phyloP scores from a whole-genome alignment of 2,329 filamentous ascomycete genomes.

The Cladorrhinum sp. region DNA sequence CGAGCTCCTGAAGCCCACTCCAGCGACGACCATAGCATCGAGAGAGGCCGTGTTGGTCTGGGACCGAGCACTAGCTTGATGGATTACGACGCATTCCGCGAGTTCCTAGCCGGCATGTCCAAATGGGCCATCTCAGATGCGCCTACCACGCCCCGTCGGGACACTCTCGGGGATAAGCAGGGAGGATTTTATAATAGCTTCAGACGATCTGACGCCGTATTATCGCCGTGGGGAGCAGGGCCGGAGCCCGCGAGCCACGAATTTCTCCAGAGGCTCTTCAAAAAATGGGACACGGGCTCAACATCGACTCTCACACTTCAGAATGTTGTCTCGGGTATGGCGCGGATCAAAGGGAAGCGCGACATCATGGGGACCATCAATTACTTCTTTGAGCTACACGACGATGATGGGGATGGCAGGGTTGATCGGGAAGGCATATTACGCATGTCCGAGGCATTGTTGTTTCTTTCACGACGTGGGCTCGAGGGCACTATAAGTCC shows the following conservation, averaged over 20 bases:
- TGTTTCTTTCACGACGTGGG: conserved; percentile 88
- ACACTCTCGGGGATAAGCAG: conserved; percentile 48
- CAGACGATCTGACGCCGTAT: conserved; percentile 42
- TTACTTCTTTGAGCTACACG: conserved; percentile 97
- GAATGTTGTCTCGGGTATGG: conserved; percentile 87
- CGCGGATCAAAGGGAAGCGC: conserved; percentile 84
- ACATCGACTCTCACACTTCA: conserved; percentile 78
- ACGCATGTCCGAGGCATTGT: conserved; percentile 85
- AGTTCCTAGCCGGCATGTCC: conserved; percentile 84
- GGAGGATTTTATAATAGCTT: conserved; percentile 59
- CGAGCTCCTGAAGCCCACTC: conserved; percentile 30
- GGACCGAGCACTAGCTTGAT: conserved; percentile 88
- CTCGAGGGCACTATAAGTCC: conserved; percentile 71
- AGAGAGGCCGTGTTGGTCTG: conserved; percentile 82
- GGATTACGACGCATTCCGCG: conserved; percentile 95
- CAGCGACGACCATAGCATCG: conserved; percentile 54
- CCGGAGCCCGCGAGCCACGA: conserved; percentile 85
- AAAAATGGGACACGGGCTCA: conserved; percentile 79
- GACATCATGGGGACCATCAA: conserved; percentile 98
- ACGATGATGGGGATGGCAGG: conserved; percentile 84
- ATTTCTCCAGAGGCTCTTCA: conserved; percentile 84
- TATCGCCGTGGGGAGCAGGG: conserved; percentile 54
- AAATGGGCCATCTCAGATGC: conserved; percentile 93
- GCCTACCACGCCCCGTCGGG: conserved; percentile 56
- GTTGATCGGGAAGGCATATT: conserved; percentile 95